These are phyloP conservation scores for Symbiodinium natans DNA, from an alignment of 73 alveolate genomes.

Conservation along the genomic window DNA sequence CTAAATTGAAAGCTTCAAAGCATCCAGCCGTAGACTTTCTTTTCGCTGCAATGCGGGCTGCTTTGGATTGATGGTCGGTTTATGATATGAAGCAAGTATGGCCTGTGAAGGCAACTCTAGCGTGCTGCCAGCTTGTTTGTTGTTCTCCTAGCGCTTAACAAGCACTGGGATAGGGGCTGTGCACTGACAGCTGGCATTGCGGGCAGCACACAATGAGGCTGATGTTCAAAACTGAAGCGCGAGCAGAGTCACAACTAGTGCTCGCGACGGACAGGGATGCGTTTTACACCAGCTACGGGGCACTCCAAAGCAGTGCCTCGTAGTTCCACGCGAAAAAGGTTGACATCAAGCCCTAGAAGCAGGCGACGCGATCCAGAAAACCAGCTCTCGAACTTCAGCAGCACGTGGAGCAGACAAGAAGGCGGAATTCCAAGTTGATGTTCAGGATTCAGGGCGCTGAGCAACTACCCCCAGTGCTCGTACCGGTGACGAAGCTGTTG, in stretches of 20 bases:
- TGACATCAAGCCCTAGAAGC: not conserved
- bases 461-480: not conserved
- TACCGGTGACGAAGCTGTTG: not conserved
- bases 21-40: too few relatives aligned
- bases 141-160: not conserved
- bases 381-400: not conserved
- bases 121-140: not conserved
- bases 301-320: not conserved
- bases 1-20: too few relatives aligned
- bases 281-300: conserved; percentile 18
- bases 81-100: not conserved
- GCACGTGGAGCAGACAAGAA: not conserved
- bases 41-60: too few relatives aligned
- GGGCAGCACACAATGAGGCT: not conserved
- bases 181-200: not conserved
- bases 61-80: not conserved
- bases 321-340: conserved; percentile 9
- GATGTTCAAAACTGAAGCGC: not conserved
- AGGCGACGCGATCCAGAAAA: not conserved
- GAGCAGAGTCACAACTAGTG: not conserved
- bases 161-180: not conserved
- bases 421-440: not conserved
- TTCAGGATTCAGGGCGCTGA: too few relatives aligned
- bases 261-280: not conserved
- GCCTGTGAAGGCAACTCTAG: not conserved